Base-by-base conservation (phyloP, 139 green algal genomes). In the Tetratostichococcus sp. region DNA sequence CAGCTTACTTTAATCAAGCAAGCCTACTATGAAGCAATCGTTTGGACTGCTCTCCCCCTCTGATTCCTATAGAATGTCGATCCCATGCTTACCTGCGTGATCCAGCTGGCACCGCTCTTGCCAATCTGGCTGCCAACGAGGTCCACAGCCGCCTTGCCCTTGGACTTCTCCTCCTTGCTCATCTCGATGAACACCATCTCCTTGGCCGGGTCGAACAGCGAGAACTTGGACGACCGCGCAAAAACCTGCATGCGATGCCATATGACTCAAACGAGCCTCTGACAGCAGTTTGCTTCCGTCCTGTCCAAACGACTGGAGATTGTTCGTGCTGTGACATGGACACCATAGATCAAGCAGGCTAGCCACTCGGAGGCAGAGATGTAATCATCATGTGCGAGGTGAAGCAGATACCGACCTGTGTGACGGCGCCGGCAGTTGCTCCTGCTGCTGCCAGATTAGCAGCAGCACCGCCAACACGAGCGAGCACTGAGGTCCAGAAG, bases 171-270 rank as follows among this genome's bases (percentile, higher is more conserved):
- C 50, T 95, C 89, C n/a, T 87, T 83, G 75, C 82, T 79, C 82
- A 93, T 89, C 74, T 90, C 84, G 33, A 96, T 96, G 89, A 94
- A 96, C 70, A 92, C 91, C 92, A 97, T 97, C 81, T 97, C 92
- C 80, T 95, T 94, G 57, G 90, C 87, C 1, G 90, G 90, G 75
- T 93, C 89, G 67, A 95, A 95, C 74, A 95, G 80, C 1, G 74
- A 86, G 82, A 92, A 95, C 83, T 95, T 95, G 81, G 82, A 73
- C 31, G 83, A 80, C 19, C 89, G 84, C 3, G 89, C 89, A 88
- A 90, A 91, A 42, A 92, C 87, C 80, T 86, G 67, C 21, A 43
- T 19, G 35, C 11, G 35, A 39, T 21, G 1, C 1, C 50, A n/a
- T 34, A 25, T 57, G 21, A 75, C n/a, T n/a, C n/a, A n/a, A n/a